phyloP scores from a whole-genome alignment of 2,329 filamentous ascomycete genomes.

The Aspergillus versicolor region DNA sequence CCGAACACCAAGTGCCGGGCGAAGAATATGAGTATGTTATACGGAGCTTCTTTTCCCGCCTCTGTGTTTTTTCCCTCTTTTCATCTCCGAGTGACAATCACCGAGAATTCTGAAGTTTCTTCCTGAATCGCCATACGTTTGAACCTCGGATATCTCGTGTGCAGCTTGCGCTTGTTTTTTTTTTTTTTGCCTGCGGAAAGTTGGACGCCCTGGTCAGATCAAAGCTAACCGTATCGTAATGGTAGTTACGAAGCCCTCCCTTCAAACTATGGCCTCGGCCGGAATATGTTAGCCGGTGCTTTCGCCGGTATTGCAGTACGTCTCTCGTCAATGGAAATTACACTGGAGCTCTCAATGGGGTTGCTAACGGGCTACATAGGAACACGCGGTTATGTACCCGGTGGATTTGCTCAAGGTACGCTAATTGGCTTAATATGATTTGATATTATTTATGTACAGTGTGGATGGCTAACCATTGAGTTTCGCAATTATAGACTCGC shows the following conservation, averaged over 20 bases:
- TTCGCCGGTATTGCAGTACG: slow-evolving; percentile 94
- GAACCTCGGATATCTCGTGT: not conserved
- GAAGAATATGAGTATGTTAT: slow-evolving; percentile 49
- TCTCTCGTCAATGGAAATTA: slow-evolving; percentile 13
- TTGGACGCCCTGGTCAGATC: not conserved
- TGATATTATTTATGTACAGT: not conserved
- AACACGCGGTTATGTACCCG: slow-evolving; percentile 99
- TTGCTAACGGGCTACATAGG: slow-evolving; percentile 54
- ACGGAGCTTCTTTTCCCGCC: slow-evolving; percentile 4
- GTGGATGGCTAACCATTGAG: not conserved
- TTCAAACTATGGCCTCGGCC: slow-evolving; percentile 86
- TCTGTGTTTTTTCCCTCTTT: not conserved
- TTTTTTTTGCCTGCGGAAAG: not conserved
- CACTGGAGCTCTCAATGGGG: not conserved
- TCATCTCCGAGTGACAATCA: not conserved
- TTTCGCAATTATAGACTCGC: slow-evolving; percentile 65
- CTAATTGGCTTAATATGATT: slow-evolving; percentile 8
- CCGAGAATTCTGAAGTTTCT: not conserved
- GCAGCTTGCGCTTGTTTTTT: not conserved
- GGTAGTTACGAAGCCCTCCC: slow-evolving; percentile 85
- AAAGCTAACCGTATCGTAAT: slow-evolving; percentile 24
- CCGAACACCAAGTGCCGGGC: slow-evolving; percentile 43
- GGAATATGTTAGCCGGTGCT: slow-evolving; percentile 94
- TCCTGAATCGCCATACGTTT: not conserved
- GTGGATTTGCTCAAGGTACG: slow-evolving; percentile 95